A percentile compares a stretch with the other conserved stretches of the same genome.
Evolutionary conservation across 2,329 filamentous ascomycete genomes (phyloP).

Genomic region (Daldinia sp.): DNA sequence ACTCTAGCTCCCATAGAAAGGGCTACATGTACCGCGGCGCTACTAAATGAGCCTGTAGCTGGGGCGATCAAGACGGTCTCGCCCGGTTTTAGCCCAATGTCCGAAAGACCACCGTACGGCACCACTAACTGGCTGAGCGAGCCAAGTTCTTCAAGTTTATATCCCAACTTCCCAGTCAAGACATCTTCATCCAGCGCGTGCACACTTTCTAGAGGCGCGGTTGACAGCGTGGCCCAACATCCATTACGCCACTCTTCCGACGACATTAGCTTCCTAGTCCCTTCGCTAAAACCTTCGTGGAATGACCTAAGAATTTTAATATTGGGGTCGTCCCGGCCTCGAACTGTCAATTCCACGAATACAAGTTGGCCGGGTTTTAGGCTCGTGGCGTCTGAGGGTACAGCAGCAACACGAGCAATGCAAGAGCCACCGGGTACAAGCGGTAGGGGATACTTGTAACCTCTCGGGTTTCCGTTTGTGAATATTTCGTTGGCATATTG

Average conservation of each 20-base stretch:
- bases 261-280: slow-evolving; percentile 17
- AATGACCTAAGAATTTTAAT: slow-evolving; percentile 24
- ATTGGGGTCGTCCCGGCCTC: slow-evolving; percentile 28
- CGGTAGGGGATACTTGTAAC: slow-evolving; percentile 29
- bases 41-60: slow-evolving; percentile 56
- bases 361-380: slow-evolving; percentile 27
- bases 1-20: slow-evolving; percentile 59
- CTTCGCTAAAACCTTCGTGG: slow-evolving; percentile 20
- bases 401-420: slow-evolving; percentile 29
- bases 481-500: slow-evolving; percentile 35
- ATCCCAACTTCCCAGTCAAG: slow-evolving; percentile 25
- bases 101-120: slow-evolving; percentile 35
- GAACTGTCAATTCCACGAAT: slow-evolving; percentile 30
- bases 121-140: slow-evolving; percentile 28
- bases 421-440: slow-evolving; percentile 30
- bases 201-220: slow-evolving; percentile 23
- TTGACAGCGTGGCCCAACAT: slow-evolving; percentile 18
- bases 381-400: slow-evolving; percentile 20
- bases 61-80: slow-evolving; percentile 57
- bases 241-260: slow-evolving; percentile 25
- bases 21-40: slow-evolving; percentile 54
- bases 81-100: slow-evolving; percentile 49
- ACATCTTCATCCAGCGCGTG: slow-evolving; percentile 24
- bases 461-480: slow-evolving; percentile 30
- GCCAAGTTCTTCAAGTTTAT: slow-evolving; percentile 30